Base-by-base conservation (phyloP, 192 early-diverging fungal species). In the Diversispora epigaea region DNA sequence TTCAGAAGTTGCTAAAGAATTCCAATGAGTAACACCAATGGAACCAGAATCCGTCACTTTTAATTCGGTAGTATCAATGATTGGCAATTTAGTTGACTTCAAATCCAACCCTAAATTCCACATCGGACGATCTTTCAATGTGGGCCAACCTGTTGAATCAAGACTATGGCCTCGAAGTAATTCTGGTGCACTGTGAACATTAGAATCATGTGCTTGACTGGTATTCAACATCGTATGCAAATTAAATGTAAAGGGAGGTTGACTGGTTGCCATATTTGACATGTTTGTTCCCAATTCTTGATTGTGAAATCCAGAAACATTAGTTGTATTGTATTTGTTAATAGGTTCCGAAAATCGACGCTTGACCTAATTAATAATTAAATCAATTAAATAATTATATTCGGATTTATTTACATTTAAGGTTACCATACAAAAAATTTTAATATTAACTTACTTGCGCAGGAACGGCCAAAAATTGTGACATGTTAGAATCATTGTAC, bases 31-130 rank as follows among this genome's bases (percentile, higher is more conserved):
- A 14, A 67, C 65, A 47, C 45, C 45, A 21, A 66, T 66, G 32
- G 64, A 40, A 66, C 21, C 11, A 25, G 43, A n/a, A 67, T 67
- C 65, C 8, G n/a, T 21, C 15, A 47, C 45, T 22, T 67, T 67
- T 67, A 67, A 46, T 41, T 47, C 65, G 19, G 45, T 32, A 9
- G 65, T 67, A 47, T 58, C 55, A 9, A 47, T 21, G 9, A 73
- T 61, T 4, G 71, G 47, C 14, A 61, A 46, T 73, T 73, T 73
- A 4, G 71, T 25, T 12, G 32, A 8, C 43, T 73, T 73, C 7
- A 73, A 47, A 39, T 73, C 71, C 21, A 73, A 45, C 11, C 57
- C 56, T 32, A 40, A 50, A 73, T 73, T 73, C 71, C 71, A 73
- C 43, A 73, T 47, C n/a, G 40, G 54, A 61, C 57, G 54, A n/a